Conservation (phyloP, 1,284 basidiomycete species). For the Ustilago trichophora region DNA sequence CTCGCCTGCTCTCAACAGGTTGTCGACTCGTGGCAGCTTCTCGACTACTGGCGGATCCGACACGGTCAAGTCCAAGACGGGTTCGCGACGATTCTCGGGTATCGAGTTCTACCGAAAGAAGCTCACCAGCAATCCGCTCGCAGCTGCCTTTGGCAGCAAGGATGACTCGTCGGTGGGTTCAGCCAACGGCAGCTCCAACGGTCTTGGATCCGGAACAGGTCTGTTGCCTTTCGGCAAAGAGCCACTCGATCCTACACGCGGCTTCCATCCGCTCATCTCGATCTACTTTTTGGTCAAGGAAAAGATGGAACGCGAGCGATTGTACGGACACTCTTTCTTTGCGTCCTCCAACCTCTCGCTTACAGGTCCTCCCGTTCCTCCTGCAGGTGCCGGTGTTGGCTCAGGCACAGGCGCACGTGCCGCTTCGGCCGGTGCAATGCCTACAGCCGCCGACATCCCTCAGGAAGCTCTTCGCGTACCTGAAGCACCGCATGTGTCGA, state of each 20-base stretch:
- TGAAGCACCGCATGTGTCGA: conserved; percentile 59
- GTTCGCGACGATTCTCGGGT: conserved; percentile 78
- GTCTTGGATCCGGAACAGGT: conserved; percentile 43
- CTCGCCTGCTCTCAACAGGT: conserved; percentile 25
- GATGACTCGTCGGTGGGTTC: conserved; percentile 33
- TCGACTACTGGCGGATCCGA: conserved; percentile 13
- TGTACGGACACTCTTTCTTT: conserved; percentile 92
- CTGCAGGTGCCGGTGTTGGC: conserved; percentile 12
- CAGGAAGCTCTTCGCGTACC: conserved; percentile 60
- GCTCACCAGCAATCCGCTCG: conserved; percentile 68
- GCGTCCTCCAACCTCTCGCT: conserved; percentile 83
- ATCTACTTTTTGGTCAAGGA: conserved; percentile 96
- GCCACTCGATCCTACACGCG: conserved; percentile 81
- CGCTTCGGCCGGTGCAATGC: conserved; percentile 50
- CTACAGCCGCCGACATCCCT: conserved; percentile 64
- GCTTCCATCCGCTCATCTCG: conserved; percentile 92
- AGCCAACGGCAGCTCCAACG: conserved; percentile 33
- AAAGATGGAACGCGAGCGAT: conserved; percentile 90
- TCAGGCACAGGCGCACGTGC: too few species aligned
- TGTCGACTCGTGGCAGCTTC: conserved; percentile 31
- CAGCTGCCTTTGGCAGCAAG: conserved; percentile 44
- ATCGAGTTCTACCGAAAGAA: conserved; percentile 95
- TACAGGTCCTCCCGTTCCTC: conserved; percentile 39
- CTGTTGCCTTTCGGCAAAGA: conserved; percentile 63
- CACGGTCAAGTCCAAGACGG: conserved; percentile 49